Percentiles rank a stretch among this genome's conserved stretches.
phyloP scores from a whole-genome alignment of 2,329 filamentous ascomycete species.

The Trichophyton rubrum region DNA sequence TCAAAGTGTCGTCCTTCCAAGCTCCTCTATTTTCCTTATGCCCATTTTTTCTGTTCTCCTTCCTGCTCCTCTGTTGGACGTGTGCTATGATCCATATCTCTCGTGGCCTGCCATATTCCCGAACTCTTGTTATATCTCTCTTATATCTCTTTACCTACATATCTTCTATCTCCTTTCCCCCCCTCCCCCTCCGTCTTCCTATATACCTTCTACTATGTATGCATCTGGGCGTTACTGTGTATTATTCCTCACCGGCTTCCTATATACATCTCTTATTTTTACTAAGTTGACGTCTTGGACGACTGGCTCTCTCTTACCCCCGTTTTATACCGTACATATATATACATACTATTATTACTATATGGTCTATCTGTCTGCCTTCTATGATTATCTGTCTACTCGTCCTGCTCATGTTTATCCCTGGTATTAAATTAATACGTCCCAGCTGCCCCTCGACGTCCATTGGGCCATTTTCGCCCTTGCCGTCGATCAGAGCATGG shows the following conservation, averaged over 20 bases:
- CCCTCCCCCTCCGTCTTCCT: neutral
- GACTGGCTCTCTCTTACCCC: neutral
- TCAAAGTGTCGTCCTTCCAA: neutral
- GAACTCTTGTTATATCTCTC: neutral
- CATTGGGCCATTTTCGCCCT: no score
- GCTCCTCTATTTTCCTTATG: neutral
- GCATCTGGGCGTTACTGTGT: slow-evolving; percentile 1
- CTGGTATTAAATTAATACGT: neutral
- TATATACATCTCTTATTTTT: neutral
- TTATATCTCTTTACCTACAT: neutral
- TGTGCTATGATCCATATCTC: neutral
- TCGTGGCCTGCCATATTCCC: neutral
- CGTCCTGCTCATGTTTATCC: neutral
- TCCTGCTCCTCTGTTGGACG: neutral
- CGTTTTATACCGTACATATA: neutral
- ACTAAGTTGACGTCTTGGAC: neutral
- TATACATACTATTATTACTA: neutral
- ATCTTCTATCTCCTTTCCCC: neutral
- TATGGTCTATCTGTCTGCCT: neutral
- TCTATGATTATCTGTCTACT: neutral
- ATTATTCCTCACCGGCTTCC: neutral
- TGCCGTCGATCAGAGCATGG: neutral
- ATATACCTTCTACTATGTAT: neutral
- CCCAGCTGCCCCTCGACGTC: neutral
- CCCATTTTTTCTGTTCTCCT: neutral